Conservation (phyloP, 768 basidiomycete species). For the Xerocomellus chrysenteron region DNA sequence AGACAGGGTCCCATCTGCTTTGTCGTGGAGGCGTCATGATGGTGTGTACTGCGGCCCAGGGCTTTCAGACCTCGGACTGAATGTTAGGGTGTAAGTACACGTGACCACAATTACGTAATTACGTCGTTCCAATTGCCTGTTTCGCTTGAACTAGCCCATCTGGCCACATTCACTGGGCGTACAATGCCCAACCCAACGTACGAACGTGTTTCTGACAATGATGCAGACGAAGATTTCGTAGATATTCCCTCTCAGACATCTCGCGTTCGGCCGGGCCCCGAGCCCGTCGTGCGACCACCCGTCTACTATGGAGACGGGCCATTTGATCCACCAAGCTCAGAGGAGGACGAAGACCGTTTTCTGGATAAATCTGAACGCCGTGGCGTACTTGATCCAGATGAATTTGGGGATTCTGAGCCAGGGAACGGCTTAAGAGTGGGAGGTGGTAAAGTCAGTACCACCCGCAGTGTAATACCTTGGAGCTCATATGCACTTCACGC, state of each 20-base stretch:
- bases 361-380: conserved; percentile 44
- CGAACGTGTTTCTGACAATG: conserved; percentile 30
- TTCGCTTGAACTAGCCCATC: neutral
- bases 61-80: neutral
- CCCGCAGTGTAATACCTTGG: neutral
- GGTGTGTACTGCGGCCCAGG: neutral
- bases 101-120: conserved; percentile 18
- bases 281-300: conserved; percentile 28
- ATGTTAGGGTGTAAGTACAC: neutral
- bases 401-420: conserved; percentile 24
- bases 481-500: conserved; percentile 5
- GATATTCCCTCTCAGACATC: conserved; percentile 7
- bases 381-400: neutral
- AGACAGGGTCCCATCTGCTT: conserved; percentile 83
- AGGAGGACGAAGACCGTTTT: conserved; percentile 51
- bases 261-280: conserved; percentile 1
- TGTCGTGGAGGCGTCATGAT: conserved; percentile 40
- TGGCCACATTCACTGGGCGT: conserved; percentile 1
- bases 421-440: conserved; percentile 37
- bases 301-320: conserved; percentile 74
- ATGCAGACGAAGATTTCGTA: conserved; percentile 20
- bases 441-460: conserved; percentile 34
- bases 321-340: conserved; percentile 79
- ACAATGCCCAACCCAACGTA: conserved; percentile 31
- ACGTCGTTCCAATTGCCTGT: conserved; percentile 2